Conservation (phyloP, 495 filamentous ascomycete genomes). For the Beverwykella pulmonaria region DNA sequence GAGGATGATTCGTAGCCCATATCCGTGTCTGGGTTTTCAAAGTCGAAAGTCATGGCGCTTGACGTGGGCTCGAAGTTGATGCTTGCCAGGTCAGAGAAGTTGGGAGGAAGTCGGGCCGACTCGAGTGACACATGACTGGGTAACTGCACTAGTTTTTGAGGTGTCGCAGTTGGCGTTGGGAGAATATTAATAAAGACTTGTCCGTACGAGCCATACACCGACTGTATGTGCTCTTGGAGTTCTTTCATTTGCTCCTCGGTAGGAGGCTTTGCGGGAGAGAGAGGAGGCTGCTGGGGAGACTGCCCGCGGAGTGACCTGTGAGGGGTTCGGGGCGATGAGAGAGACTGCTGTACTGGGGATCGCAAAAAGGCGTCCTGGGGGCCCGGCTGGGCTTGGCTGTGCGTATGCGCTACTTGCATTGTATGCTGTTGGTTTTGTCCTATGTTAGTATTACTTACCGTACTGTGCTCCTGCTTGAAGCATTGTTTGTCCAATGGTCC, state of each 20-base stretch:
- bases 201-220: constrained; percentile 36
- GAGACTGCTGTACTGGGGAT: constrained; percentile 38
- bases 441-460: constrained; percentile 67
- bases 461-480: constrained; percentile 53
- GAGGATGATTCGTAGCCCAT: constrained; percentile 49
- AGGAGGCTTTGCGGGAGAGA: constrained; percentile 29
- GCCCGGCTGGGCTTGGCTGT: constrained; percentile 65
- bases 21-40: constrained; percentile 57
- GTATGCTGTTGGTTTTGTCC: constrained; percentile 62
- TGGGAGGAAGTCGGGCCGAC: constrained; percentile 54
- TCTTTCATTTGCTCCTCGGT: constrained; percentile 40
- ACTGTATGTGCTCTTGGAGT: constrained; percentile 45
- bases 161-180: constrained; percentile 37
- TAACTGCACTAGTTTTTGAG: constrained; percentile 33
- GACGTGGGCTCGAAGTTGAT: constrained; percentile 54
- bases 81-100: constrained; percentile 59
- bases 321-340: constrained; percentile 37
- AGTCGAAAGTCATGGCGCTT: constrained; percentile 42
- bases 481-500: constrained; percentile 30
- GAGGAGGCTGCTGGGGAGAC: constrained; percentile 36
- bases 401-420: constrained; percentile 76
- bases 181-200: constrained; percentile 42
- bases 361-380: constrained; percentile 44
- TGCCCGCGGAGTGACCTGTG: constrained; percentile 30
- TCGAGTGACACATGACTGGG: constrained; percentile 44